Evolutionary conservation across 306 rosid species (phyloP).

Genomic region (Potentilla sterilis): DNA sequence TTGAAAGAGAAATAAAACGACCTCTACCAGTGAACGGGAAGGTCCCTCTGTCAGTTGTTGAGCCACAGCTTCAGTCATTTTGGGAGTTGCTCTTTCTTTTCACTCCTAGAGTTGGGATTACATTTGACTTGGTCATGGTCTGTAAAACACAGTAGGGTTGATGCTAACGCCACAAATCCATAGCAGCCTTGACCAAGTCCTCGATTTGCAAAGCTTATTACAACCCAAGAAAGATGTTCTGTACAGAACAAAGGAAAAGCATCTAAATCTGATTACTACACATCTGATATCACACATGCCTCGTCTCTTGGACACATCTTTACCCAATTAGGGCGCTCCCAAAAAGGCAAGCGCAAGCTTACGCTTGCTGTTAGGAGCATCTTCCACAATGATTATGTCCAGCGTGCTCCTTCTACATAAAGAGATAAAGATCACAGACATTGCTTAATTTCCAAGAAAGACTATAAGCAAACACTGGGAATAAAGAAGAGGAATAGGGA

Average conservation of each 20-base stretch:
- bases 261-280: not conserved
- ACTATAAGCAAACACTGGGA: not conserved
- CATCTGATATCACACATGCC: not conserved
- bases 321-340: not conserved
- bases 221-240: not conserved
- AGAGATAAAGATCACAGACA: not conserved
- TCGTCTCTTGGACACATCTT: not conserved
- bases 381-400: constrained; percentile 6
- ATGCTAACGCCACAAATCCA: not conserved
- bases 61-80: not conserved
- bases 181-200: not conserved
- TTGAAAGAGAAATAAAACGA: not conserved
- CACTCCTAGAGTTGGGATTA: not conserved
- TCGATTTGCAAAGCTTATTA: not conserved
- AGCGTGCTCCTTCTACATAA: not conserved
- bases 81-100: not conserved
- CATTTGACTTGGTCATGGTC: not conserved
- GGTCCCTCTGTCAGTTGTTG: not conserved
- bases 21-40: not conserved
- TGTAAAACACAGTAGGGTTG: not conserved
- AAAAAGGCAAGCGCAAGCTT: not conserved
- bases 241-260: not conserved
- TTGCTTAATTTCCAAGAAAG: constrained; percentile 9
- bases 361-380: not conserved
- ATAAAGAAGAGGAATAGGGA: not conserved